Base-by-base conservation (phyloP, 2,329 filamentous ascomycete species). In the Rugonectria rugulosa region DNA sequence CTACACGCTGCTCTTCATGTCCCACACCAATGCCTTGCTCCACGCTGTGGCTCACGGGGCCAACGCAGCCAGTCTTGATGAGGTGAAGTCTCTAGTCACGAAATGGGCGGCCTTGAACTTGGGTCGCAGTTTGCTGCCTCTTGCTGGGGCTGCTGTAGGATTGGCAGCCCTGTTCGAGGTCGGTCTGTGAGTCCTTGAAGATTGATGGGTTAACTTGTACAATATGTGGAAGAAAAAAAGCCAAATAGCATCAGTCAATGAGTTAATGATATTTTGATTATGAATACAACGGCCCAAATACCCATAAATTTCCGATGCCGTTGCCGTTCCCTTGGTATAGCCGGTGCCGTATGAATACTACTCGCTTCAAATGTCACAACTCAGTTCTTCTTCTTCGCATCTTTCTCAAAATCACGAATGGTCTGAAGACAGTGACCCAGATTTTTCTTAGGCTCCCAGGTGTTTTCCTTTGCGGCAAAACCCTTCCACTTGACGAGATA, bases 401-500 rank as follows among this genome's bases (percentile, higher is more conserved):
- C 27, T 15, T 57, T 63, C 56, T 80, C 74, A 53, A 75, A 81
- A 2, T 63, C 68, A 9, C 64, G 62, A 26, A 82, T 60, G 1
- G 76, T 58, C 2, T 62, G 60, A 9, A 57, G 52, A 50, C 79
- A 81, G 3, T 77, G 72, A 0, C 44, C 48, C 15, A 85, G 62
- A 52, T 83, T 78, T 15, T 53, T 64, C 63, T 72, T 76, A 2
- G 80, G 80, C 70, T 84, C 82, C 83, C 83, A 86, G 0, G 81
- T 84, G 54, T 79, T 83, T 1, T 80, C 65, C 15, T 71, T 68
- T 1, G 62, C 57, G 0, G 72, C 45, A 49, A 74, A 85, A 0
- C 78, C 79, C 60, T 78, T 76, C 83, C 83, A 86, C 66, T 85
- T 83, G 48, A 86, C 75, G 4, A 72, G 57, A 64, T 81, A 86